Conservation (phyloP, 345 rosid genomes). For the Gossypium stocksii region DNA sequence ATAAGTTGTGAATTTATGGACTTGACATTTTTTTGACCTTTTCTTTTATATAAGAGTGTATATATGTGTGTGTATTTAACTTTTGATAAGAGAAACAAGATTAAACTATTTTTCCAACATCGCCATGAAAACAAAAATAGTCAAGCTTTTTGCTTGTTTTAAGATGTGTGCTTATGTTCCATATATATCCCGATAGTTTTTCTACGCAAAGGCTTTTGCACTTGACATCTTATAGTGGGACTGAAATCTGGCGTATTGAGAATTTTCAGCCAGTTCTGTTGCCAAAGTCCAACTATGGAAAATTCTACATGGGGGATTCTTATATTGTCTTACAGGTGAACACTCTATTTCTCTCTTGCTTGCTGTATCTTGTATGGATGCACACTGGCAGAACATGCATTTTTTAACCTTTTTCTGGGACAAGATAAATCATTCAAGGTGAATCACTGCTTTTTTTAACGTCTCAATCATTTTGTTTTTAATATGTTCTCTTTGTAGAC, state of each 20-base stretch:
- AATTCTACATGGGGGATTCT: constrained; percentile 91
- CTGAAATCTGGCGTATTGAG: constrained; percentile 98
- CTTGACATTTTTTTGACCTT: neutral
- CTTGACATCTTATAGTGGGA: constrained; percentile 78
- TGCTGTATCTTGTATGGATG: neutral
- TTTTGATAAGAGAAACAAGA: neutral
- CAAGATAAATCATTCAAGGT: constrained; percentile 17
- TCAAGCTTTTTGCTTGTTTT: neutral
- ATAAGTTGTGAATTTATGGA: constrained; percentile 12
- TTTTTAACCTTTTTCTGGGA: constrained; percentile 2
- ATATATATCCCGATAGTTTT: constrained; percentile 10
- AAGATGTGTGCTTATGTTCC: constrained; percentile 22
- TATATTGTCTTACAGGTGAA: constrained; percentile 90
- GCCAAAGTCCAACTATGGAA: constrained; percentile 88
- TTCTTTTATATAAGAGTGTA: neutral
- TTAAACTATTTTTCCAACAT: neutral
- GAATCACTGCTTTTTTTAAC: constrained; percentile 14
- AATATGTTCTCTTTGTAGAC: constrained; percentile 44
- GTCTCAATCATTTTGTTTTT: constrained; percentile 4
- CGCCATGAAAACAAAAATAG: neutral
- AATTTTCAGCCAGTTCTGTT: constrained; percentile 81
- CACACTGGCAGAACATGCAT: neutral
- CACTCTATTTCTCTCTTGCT: neutral
- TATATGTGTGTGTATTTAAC: neutral
- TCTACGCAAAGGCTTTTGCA: constrained; percentile 25